Evolutionary conservation across 2,329 filamentous ascomycete genomes (phyloP).

Genomic region (Chalaropsis thielavioides): DNA sequence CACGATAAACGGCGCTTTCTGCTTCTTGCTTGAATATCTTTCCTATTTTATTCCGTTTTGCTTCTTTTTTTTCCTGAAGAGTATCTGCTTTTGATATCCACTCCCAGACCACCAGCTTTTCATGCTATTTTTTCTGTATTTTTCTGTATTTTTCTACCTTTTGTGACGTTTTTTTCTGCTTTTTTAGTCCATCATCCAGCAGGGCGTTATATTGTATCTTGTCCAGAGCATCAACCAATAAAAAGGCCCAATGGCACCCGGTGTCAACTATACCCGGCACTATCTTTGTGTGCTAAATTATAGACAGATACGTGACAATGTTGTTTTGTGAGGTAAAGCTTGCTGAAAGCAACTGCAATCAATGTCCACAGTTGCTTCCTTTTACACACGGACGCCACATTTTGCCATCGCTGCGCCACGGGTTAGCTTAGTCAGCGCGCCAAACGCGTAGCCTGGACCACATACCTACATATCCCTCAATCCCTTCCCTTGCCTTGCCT

Average conservation of each 20-base stretch:
- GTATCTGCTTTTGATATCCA: not conserved
- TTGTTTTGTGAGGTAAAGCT: not conserved
- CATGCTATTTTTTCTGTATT: not conserved
- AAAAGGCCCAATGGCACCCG: not conserved
- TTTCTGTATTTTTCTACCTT: not conserved
- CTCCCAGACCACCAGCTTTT: not conserved
- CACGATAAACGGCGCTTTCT: conserved; percentile 4
- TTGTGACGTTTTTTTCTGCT: not conserved
- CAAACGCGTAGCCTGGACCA: not conserved
- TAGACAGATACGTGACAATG: not conserved
- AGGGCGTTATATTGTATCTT: not conserved
- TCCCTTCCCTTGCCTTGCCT: not conserved
- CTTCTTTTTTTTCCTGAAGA: conserved; percentile 5
- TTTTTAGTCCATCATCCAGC: not conserved
- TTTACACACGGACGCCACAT: not conserved
- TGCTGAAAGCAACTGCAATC: not conserved
- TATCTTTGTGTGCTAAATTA: too few relatives aligned
- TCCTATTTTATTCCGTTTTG: conserved; percentile 12
- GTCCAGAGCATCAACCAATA: not conserved
- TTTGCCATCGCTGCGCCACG: not conserved
- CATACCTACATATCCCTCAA: not conserved
- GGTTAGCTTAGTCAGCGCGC: not conserved
- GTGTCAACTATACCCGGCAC: not conserved
- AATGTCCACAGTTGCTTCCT: not conserved
- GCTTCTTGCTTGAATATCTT: conserved; percentile 8